Base-by-base conservation (phyloP, 805 yeast species). In the Candida lessepsii region DNA sequence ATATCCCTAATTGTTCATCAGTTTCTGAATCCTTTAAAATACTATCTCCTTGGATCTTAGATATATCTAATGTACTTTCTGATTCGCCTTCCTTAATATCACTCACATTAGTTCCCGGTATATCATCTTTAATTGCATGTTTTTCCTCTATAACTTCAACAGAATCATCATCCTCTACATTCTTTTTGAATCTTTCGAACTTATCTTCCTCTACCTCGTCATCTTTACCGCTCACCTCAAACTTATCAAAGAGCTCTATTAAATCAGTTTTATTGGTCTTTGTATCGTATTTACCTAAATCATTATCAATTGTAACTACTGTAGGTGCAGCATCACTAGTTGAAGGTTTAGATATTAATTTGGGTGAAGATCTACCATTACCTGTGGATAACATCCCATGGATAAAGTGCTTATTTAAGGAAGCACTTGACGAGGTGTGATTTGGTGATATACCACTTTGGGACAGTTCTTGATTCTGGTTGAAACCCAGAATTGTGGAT, bases 161-260 rank as follows among this genome's bases (percentile, higher is more conserved):
- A 10, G 42, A 31, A 10, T 20, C 39, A 14, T 44, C 33, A 26
- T 38, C 40, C 10, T 26, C 33, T 3, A 26, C 13, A 9, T 15
- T 20, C 25, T 8, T 17, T 26, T 39, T 39, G 27, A 37, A 48
- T 28, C 27, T 28, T 4, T 40, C 49, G 32, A 46, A 48, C 25
- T 46, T 48, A 24, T 45, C 45, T 18, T 41, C 48, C 10, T 25
- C 44, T 21, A 37, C 28, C 26, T 39, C 42, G 20, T 37, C 41
- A 17, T 39, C 43, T 7, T 39, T 37, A 26, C 41, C 31, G 11
- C 43, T 44, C 8, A 63, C 45, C 39, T 63, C 69, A 46, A 63
- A 65, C 46, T 60, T 63, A 41, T 60, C 69, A 44, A 65, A 61
- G 17, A 65, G 47, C 11, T 58, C 68, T 33, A 62, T 58, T 40